A percentile compares a stretch with the other conserved stretches of the same genome.
These are phyloP conservation scores for Trypethelium eluteriae DNA, from an alignment of 495 filamentous ascomycete genomes.

Conservation along the genomic window DNA sequence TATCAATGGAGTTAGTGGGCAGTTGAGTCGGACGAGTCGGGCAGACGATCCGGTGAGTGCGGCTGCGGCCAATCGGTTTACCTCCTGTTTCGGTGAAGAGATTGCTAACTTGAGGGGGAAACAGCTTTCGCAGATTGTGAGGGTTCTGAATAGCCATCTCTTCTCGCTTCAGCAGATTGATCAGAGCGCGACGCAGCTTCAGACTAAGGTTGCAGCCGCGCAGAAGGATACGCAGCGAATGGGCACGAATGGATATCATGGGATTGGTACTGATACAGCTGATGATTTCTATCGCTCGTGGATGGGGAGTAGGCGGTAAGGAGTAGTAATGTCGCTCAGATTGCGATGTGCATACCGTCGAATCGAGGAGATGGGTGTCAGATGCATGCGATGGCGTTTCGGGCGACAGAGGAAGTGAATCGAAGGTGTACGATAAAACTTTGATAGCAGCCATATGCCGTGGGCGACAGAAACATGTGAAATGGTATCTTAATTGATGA, in stretches of 20 bases:
- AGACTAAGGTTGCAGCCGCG: constrained; percentile 67
- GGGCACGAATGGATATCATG: constrained; percentile 36
- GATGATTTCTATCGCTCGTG: constrained; percentile 80
- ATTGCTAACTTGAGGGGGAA: constrained; percentile 24
- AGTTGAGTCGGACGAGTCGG: constrained; percentile 78
- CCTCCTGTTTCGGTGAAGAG: constrained; percentile 10
- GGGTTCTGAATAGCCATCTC: constrained; percentile 86
- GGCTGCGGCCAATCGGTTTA: background rate
- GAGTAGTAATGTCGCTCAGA: constrained; percentile 6
- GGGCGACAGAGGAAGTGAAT: background rate
- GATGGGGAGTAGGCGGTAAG: constrained; percentile 51
- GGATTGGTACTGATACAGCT: constrained; percentile 51
- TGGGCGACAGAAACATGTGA: background rate
- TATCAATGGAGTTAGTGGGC: constrained; percentile 79
- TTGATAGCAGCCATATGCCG: background rate
- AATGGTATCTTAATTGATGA: constrained; percentile 4
- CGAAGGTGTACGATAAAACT: background rate
- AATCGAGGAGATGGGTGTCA: background rate
- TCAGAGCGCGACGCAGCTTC: constrained; percentile 66
- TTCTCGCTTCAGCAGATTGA: constrained; percentile 86
- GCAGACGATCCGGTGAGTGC: constrained; percentile 82
- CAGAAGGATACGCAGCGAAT: constrained; percentile 66
- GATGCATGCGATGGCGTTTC: background rate
- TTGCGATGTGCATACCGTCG: too few relatives aligned
- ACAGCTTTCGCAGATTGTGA: constrained; percentile 86